phyloP scores from a whole-genome alignment of 257 asterid species.

The Solanum chilense region DNA sequence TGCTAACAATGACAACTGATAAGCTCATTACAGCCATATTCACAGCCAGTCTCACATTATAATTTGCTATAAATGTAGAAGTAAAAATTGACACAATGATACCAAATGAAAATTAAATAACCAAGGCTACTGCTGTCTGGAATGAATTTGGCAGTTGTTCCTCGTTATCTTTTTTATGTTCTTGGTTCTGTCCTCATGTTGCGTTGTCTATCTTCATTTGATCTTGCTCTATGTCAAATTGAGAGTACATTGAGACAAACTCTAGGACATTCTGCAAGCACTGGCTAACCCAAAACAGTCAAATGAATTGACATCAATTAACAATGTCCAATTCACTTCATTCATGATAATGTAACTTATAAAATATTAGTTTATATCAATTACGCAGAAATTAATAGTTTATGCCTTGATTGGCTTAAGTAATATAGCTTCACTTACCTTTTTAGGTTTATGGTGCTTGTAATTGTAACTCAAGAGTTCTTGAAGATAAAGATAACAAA shows the following conservation, averaged over 20 bases:
- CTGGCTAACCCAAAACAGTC: conserved; percentile 16
- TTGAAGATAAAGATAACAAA: no score
- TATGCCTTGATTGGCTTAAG: no score
- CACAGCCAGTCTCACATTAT: conserved; percentile 30
- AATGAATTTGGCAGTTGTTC: conserved; percentile 48
- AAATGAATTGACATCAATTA: no score
- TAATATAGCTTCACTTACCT: no score
- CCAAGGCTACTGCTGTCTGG: conserved; percentile 48
- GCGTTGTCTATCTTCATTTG: conserved; percentile 33
- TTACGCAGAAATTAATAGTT: no score
- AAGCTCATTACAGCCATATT: conserved; percentile 36
- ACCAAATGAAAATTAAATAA: conserved; percentile 43
- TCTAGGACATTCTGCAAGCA: conserved; percentile 71
- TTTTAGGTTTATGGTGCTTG: no score
- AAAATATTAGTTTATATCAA: no score
- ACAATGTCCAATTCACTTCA: no score
- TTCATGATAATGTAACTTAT: no score
- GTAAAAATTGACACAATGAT: conserved; percentile 45
- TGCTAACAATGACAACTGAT: conserved; percentile 31
- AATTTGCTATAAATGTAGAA: conserved; percentile 29
- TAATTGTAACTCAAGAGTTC: no score
- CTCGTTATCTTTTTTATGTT: not conserved
- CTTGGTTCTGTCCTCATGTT: not conserved
- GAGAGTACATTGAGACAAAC: conserved; percentile 52
- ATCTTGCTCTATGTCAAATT: conserved; percentile 42